phyloP scores from a whole-genome alignment of 177 flowering plant species.

The Telopea speciosissima region DNA sequence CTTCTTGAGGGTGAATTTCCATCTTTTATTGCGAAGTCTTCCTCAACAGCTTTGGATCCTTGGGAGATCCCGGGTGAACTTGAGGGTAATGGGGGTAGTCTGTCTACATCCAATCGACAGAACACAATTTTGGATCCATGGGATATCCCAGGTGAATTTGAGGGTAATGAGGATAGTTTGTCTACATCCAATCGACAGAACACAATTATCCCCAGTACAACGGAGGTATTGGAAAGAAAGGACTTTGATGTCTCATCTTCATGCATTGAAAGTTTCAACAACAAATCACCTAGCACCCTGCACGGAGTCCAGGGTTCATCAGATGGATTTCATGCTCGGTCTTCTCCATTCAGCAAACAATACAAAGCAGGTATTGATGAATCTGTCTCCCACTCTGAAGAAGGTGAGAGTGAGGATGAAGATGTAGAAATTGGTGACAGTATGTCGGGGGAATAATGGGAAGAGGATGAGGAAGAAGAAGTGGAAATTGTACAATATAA shows the following conservation, averaged over 20 bases:
- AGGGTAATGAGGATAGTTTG: too few species aligned
- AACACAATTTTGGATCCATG: too few species aligned
- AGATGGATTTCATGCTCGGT: constrained; percentile 1
- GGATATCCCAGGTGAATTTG: too few species aligned
- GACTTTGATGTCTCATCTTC: constrained; percentile 11
- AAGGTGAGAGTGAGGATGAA: constrained; percentile 12
- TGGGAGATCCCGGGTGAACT: constrained; percentile 74
- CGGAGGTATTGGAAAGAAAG: constrained; percentile 10
- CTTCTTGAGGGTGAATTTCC: constrained; percentile 68
- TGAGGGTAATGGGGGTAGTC: constrained; percentile 28
- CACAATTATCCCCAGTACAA: constrained; percentile 1
- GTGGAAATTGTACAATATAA: constrained; percentile 39
- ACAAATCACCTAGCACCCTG: constrained; percentile 9
- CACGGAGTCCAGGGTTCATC: constrained; percentile 9
- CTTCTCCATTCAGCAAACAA: constrained; percentile 9
- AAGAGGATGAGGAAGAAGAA: constrained; percentile 18
- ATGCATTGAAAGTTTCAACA: constrained; percentile 7
- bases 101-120: constrained; percentile 18
- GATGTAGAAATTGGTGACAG: constrained; percentile 10
- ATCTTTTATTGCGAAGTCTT: constrained; percentile 26
- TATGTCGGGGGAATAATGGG: constrained; percentile 21
- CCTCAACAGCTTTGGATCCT: constrained; percentile 45
- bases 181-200: too few species aligned
- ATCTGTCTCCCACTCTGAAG: constrained; percentile 11
- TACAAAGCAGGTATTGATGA: constrained; percentile 7